A percentile compares a stretch with the other conserved stretches of the same genome.
These are phyloP conservation scores for Immersiella caudata DNA, from an alignment of 495 filamentous ascomycete genomes.

Conservation along the genomic window DNA sequence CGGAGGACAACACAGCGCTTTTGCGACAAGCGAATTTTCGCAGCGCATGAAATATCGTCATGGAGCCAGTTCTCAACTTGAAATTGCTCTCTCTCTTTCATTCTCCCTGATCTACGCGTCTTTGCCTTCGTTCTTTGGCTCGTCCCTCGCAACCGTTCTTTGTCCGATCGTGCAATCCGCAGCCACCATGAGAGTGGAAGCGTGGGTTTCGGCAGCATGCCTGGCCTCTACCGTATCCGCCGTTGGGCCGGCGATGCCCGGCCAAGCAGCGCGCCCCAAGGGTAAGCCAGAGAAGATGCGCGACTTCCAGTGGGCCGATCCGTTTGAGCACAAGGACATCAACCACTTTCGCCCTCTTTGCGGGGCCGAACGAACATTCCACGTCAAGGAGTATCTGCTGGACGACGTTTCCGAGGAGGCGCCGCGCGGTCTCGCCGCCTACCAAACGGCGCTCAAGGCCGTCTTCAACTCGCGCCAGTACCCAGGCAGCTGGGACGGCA, in stretches of 20 bases:
- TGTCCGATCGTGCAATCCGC: neutral
- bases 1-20: conserved; percentile 40
- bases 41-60: conserved; percentile 15
- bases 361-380: conserved; percentile 28
- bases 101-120: neutral
- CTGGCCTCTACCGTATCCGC: conserved; percentile 27
- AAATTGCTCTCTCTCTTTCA: neutral
- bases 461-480: conserved; percentile 36
- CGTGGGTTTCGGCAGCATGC: conserved; percentile 22
- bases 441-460: conserved; percentile 35
- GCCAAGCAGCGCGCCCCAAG: conserved; percentile 23
- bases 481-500: conserved; percentile 43
- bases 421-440: conserved; percentile 33
- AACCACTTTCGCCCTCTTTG: conserved; percentile 30
- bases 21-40: conserved; percentile 1
- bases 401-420: conserved; percentile 36
- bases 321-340: conserved; percentile 26
- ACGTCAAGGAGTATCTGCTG: conserved; percentile 36
- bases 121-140: too few species aligned
- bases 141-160: neutral
- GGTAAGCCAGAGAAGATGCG: conserved; percentile 30
- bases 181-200: conserved; percentile 32
- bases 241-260: conserved; percentile 30
- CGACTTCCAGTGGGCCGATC: conserved; percentile 38
- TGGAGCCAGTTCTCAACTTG: conserved; percentile 7